A percentile compares a stretch with the other conserved stretches of the same genome.
Evolutionary conservation across 2,329 filamentous ascomycete species (phyloP).

Genomic region (Botryotinia calthae): DNA sequence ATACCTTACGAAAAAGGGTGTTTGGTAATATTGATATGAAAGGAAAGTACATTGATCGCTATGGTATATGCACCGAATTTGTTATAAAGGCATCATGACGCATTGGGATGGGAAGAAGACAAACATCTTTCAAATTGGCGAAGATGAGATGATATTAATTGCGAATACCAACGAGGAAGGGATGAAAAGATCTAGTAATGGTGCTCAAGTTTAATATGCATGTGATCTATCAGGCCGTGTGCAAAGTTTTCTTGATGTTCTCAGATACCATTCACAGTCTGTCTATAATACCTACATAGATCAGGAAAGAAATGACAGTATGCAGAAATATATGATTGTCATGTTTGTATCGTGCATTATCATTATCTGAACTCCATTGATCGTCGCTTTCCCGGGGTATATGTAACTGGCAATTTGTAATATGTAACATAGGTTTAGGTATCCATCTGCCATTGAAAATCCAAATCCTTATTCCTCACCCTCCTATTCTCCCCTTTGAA

Average conservation of each 20-base stretch:
- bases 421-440: conserved; percentile 66
- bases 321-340: not conserved
- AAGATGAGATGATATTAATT: not conserved
- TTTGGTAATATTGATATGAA: not conserved
- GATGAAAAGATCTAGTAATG: not conserved
- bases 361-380: not conserved
- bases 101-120: not conserved
- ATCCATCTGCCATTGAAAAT: conserved; percentile 97
- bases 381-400: not conserved
- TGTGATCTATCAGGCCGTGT: not conserved
- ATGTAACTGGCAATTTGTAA: not conserved
- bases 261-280: not conserved
- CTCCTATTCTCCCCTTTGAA: conserved; percentile 83
- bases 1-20: conserved; percentile 3
- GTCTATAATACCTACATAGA: not conserved
- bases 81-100: not conserved
- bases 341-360: not conserved
- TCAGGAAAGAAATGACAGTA: not conserved
- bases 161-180: not conserved
- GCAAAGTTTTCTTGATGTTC: not conserved
- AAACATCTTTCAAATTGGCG: not conserved
- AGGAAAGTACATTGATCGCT: not conserved
- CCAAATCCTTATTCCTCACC: conserved; percentile 72
- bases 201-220: not conserved
- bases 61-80: conserved; percentile 1